These are phyloP conservation scores for Pyrus betulifolia DNA, from an alignment of 306 rosid genomes.

Conservation along the genomic window DNA sequence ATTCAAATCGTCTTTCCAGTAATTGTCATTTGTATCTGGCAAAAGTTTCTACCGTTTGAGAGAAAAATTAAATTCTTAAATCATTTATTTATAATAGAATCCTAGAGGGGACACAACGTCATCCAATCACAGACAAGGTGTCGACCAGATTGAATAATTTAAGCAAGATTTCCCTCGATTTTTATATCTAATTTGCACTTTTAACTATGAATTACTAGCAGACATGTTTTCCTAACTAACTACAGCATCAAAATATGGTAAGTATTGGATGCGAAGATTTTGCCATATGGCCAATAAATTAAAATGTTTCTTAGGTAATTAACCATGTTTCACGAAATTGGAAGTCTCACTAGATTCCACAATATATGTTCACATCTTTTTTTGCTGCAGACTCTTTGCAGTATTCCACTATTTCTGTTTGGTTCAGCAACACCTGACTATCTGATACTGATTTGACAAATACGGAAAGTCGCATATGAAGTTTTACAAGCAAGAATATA, in stretches of 20 bases:
- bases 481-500: background rate
- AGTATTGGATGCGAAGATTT: background rate
- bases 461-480: conserved; percentile 26
- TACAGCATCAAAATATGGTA: background rate
- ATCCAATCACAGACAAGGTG: conserved; percentile 28
- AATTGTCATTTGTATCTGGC: background rate
- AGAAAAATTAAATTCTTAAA: too few relatives aligned
- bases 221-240: background rate
- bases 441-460: conserved; percentile 33
- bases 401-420: background rate
- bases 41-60: background rate
- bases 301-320: background rate
- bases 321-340: background rate
- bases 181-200: background rate
- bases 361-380: background rate
- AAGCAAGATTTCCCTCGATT: conserved; percentile 3
- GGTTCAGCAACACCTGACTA: conserved; percentile 11
- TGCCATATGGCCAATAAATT: background rate
- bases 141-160: conserved; percentile 23
- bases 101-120: conserved; percentile 16
- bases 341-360: background rate
- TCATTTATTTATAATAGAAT: background rate
- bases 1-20: background rate
- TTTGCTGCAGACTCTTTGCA: background rate
- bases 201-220: background rate